Percentiles rank a stretch among this genome's conserved stretches.
Evolutionary conservation across 2,329 filamentous ascomycete species (phyloP).

Genomic region (Xylariaceae sp.): DNA sequence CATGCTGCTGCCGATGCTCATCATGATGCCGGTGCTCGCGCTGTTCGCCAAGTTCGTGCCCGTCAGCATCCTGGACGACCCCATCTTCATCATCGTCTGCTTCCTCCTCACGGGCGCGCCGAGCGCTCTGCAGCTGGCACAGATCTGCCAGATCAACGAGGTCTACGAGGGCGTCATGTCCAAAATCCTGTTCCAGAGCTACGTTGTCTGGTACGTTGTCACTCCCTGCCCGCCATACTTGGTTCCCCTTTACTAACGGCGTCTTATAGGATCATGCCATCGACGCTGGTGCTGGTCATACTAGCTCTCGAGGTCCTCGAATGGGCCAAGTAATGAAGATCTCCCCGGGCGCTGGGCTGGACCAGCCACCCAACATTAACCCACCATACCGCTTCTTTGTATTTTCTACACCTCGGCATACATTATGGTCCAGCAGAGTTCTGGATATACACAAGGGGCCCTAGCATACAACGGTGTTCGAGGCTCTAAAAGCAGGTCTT

Average conservation of each 20-base stretch:
- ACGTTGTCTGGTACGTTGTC: conserved; percentile 74
- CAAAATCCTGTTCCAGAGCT: conserved; percentile 88
- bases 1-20: conserved; percentile 83
- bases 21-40: conserved; percentile 88
- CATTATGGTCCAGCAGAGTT: not conserved
- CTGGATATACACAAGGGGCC: not conserved
- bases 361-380: too few relatives aligned
- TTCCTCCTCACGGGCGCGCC: conserved; percentile 93
- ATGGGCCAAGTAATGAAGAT: conserved; percentile 53
- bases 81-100: conserved; percentile 96
- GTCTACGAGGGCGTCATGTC: conserved; percentile 96
- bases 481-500: too few relatives aligned
- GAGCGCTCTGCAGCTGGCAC: conserved; percentile 85
- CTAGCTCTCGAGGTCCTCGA: conserved; percentile 86
- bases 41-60: conserved; percentile 83
- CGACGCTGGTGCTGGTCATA: conserved; percentile 84
- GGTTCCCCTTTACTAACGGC: conserved; percentile 11
- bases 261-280: conserved; percentile 72
- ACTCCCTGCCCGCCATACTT: not conserved
- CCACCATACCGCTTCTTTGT: too few relatives aligned
- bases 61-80: conserved; percentile 90
- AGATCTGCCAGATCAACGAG: conserved; percentile 97
- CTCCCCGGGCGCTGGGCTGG: too few relatives aligned
- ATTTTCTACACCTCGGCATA: not conserved
- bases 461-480: too few relatives aligned